Base-by-base conservation (phyloP, 768 basidiomycete genomes). In the Tremella fuciformis region DNA sequence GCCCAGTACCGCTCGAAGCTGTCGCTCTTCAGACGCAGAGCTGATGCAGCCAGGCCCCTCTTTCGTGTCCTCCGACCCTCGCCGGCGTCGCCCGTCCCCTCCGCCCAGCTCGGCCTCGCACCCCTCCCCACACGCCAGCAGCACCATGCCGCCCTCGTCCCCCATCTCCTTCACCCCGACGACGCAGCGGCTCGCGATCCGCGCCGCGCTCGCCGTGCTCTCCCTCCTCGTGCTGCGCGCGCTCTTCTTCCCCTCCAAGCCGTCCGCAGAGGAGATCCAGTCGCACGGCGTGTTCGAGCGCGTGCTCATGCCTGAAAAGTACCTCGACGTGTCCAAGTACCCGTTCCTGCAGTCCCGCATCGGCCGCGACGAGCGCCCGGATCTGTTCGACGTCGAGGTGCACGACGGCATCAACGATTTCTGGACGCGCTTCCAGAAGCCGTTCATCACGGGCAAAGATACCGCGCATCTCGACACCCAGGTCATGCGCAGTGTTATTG, bases 391-490 rank as follows among this genome's bases (percentile, higher is more conserved):
- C 49, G 82, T 83, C 58, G 80, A 89, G 26, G 84, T 97, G 58
- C 77, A 81, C 50, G 84, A 88, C 69, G 94, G 94, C 15, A 83
- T 86, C 41, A 70, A 80, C 48, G 89, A 97, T 76, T 97, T 88
- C 72, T 99, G 94, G 96, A 84, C 86, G 13, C 81, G 90, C 25
- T 96, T 89, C 75, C 91, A 96, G 71, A 81, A 86, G 65, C 93
- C 94, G 13, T 94, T 90, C 77, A 94, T 96, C 57, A 80, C 82
- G 1, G 85, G 84, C 60, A 83, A 83, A 66, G 91, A 94, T 57
- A 96, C 93, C 0, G 82, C 87, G 0, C 87, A 91, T 59, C 85
- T 86, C 78, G 96, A 98, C 74, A 85, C 88, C 8, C 94, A 99
- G 75, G 87, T 86, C 55, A 88, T 98, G 21, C 81, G 91, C 55